Evolutionary conservation across 192 early-diverging fungal species (phyloP), one percentile per base, ranked within the genome.

Genomic region (Spizellomyces sp.): DNA sequence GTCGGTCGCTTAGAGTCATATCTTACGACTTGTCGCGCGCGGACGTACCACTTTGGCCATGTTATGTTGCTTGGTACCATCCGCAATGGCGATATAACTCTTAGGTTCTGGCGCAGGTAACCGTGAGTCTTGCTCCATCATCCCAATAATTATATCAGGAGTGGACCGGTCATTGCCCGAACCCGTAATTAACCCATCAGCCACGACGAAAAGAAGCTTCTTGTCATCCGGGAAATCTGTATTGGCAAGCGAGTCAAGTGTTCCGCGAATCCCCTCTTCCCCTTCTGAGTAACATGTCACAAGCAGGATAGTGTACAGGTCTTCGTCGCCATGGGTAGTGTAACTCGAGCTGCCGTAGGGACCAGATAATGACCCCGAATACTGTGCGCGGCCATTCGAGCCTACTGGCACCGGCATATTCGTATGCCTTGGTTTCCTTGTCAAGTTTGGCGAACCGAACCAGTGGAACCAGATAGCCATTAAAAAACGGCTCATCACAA

Each of bases 221-320:
- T 90, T 84, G 62, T 94, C 92, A 80, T 96, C 91, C 61, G 93
- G 90, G 64, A 94, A 95, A 6, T 79, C 73, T 12, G 95, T 77
- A 4, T 80, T 75, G 9, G 94, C 87, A 42, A 96, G 81, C 41
- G 92, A 90, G 69, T 96, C 90, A 57, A 96, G 91, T 0, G 94
- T 96, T 69, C 89, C 85, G n/a, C 88, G 83, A 27, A 97, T 84
- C 12, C 90, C 91, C 15, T 95, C 89, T 66, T 93, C 88, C 52
- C 89, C 93, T 83, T 96, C 95, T 0, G 95, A 95, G 77, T 96
- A 96, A 79, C 95, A 96, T n/a, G 81, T 77, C 46, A 98, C 95
- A 10, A 97, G 82, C 70, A 94, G 86, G 62, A 96, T 60, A 17
- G 79, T 76, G 67, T 85, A 71, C 48, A 77, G 17, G 43, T 77